Evolutionary conservation across 192 early-diverging fungal species (phyloP).

Genomic region (Allomyces arbusculus): DNA sequence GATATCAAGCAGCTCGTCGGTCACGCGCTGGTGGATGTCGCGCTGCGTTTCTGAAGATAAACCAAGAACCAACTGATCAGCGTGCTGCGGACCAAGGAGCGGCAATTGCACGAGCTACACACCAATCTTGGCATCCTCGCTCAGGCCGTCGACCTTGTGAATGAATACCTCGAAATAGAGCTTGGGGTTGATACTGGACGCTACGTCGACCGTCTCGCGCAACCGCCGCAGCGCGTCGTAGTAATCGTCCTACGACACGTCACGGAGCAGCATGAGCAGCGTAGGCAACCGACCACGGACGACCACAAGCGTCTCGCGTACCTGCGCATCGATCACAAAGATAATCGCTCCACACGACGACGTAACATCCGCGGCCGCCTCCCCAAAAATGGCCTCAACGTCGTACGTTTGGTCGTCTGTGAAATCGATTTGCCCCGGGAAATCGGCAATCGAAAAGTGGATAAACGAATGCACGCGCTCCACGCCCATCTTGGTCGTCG

Average conservation of each 20-base stretch:
- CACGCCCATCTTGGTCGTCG: slow-evolving; percentile 48
- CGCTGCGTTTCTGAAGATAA: slow-evolving; percentile 55
- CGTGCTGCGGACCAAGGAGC: too few relatives aligned
- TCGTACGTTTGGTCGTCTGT: slow-evolving; percentile 42
- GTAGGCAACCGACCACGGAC: too few relatives aligned
- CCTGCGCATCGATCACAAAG: slow-evolving; percentile 91
- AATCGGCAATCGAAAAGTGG: slow-evolving; percentile 78
- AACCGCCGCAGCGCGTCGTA: slow-evolving; percentile 53
- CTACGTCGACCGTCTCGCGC: slow-evolving; percentile 45
- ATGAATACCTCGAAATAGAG: slow-evolving; percentile 87
- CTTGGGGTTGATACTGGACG: slow-evolving; percentile 56
- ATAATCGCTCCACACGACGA: slow-evolving; percentile 44
- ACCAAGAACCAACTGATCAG: too few relatives aligned
- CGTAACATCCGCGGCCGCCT: slow-evolving; percentile 15
- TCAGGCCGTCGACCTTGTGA: slow-evolving; percentile 90
- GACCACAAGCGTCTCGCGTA: slow-evolving; percentile 7
- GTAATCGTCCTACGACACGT: slow-evolving; percentile 47
- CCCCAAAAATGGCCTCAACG: slow-evolving; percentile 39
- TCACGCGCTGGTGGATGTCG: slow-evolving; percentile 79
- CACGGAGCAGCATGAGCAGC: too few relatives aligned
- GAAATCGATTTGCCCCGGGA: slow-evolving; percentile 71
- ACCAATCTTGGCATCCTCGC: slow-evolving; percentile 89
- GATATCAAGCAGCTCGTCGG: slow-evolving; percentile 61
- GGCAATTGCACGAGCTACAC: background rate
- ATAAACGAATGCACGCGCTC: slow-evolving; percentile 57